These are phyloP conservation scores for Pythium volutum DNA, from an alignment of 352 stramenopile genomes.

Conservation along the genomic window DNA sequence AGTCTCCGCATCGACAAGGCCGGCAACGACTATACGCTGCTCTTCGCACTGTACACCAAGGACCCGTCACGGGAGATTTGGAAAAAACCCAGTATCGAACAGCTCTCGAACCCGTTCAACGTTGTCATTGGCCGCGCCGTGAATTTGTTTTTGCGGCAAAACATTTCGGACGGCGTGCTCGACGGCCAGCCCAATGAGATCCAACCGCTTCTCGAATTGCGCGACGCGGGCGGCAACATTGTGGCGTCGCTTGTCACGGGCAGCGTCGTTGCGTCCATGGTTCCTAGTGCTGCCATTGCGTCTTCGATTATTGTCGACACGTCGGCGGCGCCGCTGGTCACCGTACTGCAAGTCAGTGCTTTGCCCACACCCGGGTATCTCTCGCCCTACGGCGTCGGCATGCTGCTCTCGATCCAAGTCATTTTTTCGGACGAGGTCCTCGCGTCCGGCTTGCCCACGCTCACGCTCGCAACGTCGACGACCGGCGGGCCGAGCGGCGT, in stretches of 20 bases:
- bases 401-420: slow-evolving; percentile 55
- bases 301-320: slow-evolving; percentile 72
- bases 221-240: slow-evolving; percentile 68
- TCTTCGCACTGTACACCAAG: slow-evolving; percentile 65
- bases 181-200: slow-evolving; percentile 74
- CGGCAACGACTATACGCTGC: slow-evolving; percentile 69
- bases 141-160: slow-evolving; percentile 43
- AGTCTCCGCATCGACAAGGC: slow-evolving; percentile 72
- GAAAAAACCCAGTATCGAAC: slow-evolving; percentile 46
- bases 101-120: slow-evolving; percentile 59
- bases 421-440: slow-evolving; percentile 80
- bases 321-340: slow-evolving; percentile 37
- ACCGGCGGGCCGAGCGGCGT: slow-evolving; percentile 38
- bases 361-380: slow-evolving; percentile 38
- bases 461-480: slow-evolving; percentile 46
- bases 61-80: slow-evolving; percentile 34
- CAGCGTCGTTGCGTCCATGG: slow-evolving; percentile 45
- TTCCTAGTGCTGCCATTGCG: slow-evolving; percentile 56
- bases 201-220: slow-evolving; percentile 60
- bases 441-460: slow-evolving; percentile 45
- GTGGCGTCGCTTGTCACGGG: slow-evolving; percentile 45
- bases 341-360: slow-evolving; percentile 40
- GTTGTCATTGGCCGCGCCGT: slow-evolving; percentile 48
- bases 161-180: slow-evolving; percentile 61
- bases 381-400: slow-evolving; percentile 64